These are phyloP conservation scores for Diaporthe sp. DNA, from an alignment of 2,329 filamentous ascomycete species.

Conservation along the genomic window DNA sequence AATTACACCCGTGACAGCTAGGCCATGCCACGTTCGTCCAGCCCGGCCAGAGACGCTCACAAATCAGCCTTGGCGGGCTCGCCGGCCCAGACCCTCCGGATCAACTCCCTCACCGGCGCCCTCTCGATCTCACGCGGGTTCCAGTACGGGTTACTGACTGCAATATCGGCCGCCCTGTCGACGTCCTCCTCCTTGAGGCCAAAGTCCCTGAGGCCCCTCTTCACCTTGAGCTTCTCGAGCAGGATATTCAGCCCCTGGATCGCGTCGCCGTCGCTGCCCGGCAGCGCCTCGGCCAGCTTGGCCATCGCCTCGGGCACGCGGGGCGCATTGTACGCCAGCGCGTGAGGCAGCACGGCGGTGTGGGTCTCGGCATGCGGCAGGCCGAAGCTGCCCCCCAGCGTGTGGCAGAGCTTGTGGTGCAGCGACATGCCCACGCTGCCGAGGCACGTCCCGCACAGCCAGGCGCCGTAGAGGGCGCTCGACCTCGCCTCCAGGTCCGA, in stretches of 20 bases:
- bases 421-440: slow-evolving; percentile 73
- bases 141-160: slow-evolving; percentile 68
- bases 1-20: neutral
- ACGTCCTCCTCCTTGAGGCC: slow-evolving; percentile 71
- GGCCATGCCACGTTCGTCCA: neutral
- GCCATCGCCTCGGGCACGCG: slow-evolving; percentile 65
- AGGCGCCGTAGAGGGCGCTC: slow-evolving; percentile 72
- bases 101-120: slow-evolving; percentile 64
- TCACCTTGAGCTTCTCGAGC: slow-evolving; percentile 64
- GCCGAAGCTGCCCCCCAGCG: slow-evolving; percentile 73
- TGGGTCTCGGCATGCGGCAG: slow-evolving; percentile 77
- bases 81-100: slow-evolving; percentile 69
- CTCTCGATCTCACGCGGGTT: slow-evolving; percentile 68
- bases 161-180: slow-evolving; percentile 68
- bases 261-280: slow-evolving; percentile 70
- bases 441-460: slow-evolving; percentile 73
- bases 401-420: slow-evolving; percentile 78
- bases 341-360: slow-evolving; percentile 73
- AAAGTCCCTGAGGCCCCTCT: slow-evolving; percentile 64
- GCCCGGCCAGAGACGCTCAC: slow-evolving; percentile 47
- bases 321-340: slow-evolving; percentile 73
- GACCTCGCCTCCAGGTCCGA: slow-evolving; percentile 61
- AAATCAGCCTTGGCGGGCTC: slow-evolving; percentile 67
- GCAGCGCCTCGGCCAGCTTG: slow-evolving; percentile 65
- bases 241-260: slow-evolving; percentile 69